Evolutionary conservation across 1,139 yeast species (phyloP), one percentile per base, ranked within the genome.

Genomic region (Scheffersomyces segobiensis): DNA sequence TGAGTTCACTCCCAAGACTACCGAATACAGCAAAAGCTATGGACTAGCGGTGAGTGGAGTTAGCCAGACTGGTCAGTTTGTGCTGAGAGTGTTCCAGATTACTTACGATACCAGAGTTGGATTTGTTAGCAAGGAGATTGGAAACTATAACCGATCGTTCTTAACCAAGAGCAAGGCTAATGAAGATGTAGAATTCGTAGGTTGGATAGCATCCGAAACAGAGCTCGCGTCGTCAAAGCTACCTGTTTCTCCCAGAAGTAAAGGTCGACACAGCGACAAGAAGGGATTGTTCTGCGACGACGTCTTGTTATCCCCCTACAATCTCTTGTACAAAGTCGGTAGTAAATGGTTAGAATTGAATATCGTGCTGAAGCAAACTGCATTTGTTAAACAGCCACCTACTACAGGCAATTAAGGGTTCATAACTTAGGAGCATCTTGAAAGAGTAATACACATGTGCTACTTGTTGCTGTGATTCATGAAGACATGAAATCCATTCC

Each of bases 101-200:
- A 39, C 56, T 50, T n/a, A 55, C 19, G 53, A 55, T 42, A 58
- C 24, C 18, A 48, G 51, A 10, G 53, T 55, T 7, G 46, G 26
- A 6, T 57, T 60, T 47, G 59, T 55, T 10, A 19, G 49, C 47
- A 60, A 61, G 54, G 66, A 63, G 55, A 46, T 61, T 8, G 63
- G 60, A 8, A 48, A 51, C 19, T 62, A 59, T 55, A 59, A 60
- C 26, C 57, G 55, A 20, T 47, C 57, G 6, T 62, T 61, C 26
- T 21, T 48, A 7, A 48, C 50, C 17, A 58, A 58, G 46, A 47
- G 52, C 21, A 48, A 22, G 2, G 26, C 17, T n/a, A 22, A 56
- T 20, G 52, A 50, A 10, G 8, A n/a, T 5, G 26, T 57, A 5
- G 46, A 49, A 12, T 55, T 57, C 21, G 58, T 55, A 6, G 49